Evolutionary conservation across 1,284 basidiomycete species (phyloP), one percentile per base, ranked within the genome.

Genomic region (Trichosporon faecale): DNA sequence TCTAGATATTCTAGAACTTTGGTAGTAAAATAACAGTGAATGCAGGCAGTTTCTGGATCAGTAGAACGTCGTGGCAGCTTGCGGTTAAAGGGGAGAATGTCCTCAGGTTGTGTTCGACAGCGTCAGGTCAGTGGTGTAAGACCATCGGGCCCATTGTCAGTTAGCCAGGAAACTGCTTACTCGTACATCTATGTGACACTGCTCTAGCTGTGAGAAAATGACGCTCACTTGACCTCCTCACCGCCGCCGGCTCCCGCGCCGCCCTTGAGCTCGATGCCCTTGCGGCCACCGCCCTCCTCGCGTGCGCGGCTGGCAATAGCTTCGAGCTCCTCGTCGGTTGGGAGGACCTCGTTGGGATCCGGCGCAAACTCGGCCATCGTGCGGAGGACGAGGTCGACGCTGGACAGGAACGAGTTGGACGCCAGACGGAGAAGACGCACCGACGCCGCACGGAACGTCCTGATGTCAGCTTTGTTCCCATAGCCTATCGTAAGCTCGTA

Each of bases 341-440:
- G 60, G 23, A 61, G 65, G 3, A 65, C 70, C 31, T 72, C 74
- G 14, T 73, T 65, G 1, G 79, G 75, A 68, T 80, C 79, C 25
- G 79, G 77, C 6, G 82, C 83, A 70, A 94, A 95, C 74, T 90
- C 89, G 67, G 87, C 88, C 75, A 95, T 86, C n/a, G 92, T 94
- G 44, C 91, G 89, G 14, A 91, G 86, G 64, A 95, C 88, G 40
- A 95, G 86, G 79, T 95, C 92, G 37, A 93, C 86, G 74, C 93
- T 94, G 77, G 95, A 93, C 57, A 95, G 86, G 83, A 93, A 94
- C 2, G 89, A 89, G 76, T 95, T 95, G 60, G 91, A 86, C 0
- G 90, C 88, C 52, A 95, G 85, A 69, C 93, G 88, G 6, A 93
- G 89, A n/a, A 95, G 85, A 63, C 93, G 89, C 68, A 95, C 85